Base-by-base conservation (phyloP, 306 rosid species). In the Luffa aegyptiaca region DNA sequence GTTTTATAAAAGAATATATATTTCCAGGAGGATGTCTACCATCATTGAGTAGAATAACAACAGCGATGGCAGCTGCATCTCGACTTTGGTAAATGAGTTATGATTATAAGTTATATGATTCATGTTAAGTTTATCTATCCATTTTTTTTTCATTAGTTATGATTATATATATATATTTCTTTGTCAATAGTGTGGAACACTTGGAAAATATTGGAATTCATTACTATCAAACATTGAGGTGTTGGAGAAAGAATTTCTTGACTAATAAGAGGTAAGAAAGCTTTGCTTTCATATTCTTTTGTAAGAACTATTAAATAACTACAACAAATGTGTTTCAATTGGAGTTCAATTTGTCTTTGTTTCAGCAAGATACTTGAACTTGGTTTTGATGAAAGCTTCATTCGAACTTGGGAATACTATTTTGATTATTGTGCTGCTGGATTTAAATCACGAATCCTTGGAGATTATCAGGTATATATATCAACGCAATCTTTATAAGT, bases 1-100 rank as follows among this genome's bases (percentile, higher is more conserved):
- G 87, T 81, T 94, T 94, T 41, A 89, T 94, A 46, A 94, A 87
- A 82, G 97, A 94, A 83, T 90, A 92, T 77, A 92, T 94, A 53
- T 92, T 94, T 75, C 97, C 91, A 2, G 96, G 96, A n/a, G 94
- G 90, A 65, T 92, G 97, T 73, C 48, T 94, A n/a, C 98, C 98
- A 72, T 94, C 91, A 21, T 80, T 94, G 35, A 89, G 90, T 83
- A 84, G 97, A 77, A 79, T 94, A 61, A 90, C 91, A 82, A 86
- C 96, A 20, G 86, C 94, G 80, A 94, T 94, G 96, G 82, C 73
- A 74, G 17, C 80, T 58, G 31, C 90, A 72, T 86, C 97, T 33
- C 87, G 89, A 81, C 82, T 94, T 41, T 84, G 96, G 98, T 94
- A 90, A 35, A 57, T 26, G 1, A 26, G 31, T 26, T 26, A 26